These are phyloP conservation scores for Nannochloris sp. DNA, from an alignment of 139 green algal genomes.

Conservation along the genomic window DNA sequence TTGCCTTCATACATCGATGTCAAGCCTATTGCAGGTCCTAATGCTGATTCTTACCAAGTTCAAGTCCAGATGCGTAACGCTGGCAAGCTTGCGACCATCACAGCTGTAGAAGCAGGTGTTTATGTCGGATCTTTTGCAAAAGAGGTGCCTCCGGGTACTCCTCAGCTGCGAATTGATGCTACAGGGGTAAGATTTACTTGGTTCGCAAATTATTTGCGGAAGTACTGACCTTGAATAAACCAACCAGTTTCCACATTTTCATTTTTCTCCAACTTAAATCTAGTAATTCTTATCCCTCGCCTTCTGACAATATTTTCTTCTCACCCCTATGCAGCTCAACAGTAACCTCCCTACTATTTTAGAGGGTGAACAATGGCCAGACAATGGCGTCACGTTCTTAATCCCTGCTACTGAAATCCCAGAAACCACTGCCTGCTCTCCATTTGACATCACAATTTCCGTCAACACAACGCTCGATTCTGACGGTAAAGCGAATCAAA, in stretches of 20 bases:
- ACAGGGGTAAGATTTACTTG: background rate
- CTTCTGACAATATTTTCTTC: background rate
- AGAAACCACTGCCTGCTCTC: background rate
- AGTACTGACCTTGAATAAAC: no score
- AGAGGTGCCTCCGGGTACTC: background rate
- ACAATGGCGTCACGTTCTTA: background rate
- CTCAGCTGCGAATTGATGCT: background rate
- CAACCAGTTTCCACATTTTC: no score
- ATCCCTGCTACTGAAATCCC: background rate
- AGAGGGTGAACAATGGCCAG: background rate
- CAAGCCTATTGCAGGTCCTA: background rate
- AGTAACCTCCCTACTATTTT: conserved; percentile 3
- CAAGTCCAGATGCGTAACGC: background rate
- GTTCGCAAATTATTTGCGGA: no score
- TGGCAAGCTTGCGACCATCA: background rate
- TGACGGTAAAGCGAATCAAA: background rate
- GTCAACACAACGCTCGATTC: background rate
- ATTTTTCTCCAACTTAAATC: no score
- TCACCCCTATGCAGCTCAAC: background rate
- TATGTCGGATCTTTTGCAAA: conserved; percentile 3
- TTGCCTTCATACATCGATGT: background rate
- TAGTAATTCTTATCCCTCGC: background rate
- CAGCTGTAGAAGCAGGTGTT: background rate
- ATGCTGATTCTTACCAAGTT: background rate
- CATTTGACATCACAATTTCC: background rate